These are phyloP conservation scores for Lecanosticta acicola DNA, from an alignment of 2,329 filamentous ascomycete species.

Conservation along the genomic window DNA sequence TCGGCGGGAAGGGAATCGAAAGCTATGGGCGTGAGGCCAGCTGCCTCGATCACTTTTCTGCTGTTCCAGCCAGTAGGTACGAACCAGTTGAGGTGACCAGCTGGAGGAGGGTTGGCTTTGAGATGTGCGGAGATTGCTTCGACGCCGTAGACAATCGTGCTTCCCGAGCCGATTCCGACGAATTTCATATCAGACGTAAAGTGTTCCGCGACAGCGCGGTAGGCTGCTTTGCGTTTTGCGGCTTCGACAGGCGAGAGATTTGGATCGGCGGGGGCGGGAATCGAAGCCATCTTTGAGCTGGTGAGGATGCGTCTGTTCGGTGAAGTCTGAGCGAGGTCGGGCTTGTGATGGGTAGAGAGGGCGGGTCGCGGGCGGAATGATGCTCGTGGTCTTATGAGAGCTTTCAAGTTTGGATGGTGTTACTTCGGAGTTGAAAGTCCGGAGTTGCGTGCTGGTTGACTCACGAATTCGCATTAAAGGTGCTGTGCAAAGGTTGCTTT, in stretches of 20 bases:
- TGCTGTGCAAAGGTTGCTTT: too few relatives aligned
- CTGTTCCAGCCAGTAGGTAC: conserved; percentile 90
- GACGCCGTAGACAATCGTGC: conserved; percentile 78
- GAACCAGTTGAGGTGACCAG: conserved; percentile 67
- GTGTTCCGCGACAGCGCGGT: conserved; percentile 67
- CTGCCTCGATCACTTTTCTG: conserved; percentile 74
- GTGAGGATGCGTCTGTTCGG: neutral
- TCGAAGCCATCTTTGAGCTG: conserved; percentile 8
- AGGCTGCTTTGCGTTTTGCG: conserved; percentile 70
- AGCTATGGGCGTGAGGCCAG: conserved; percentile 69
- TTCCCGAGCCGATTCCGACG: conserved; percentile 75
- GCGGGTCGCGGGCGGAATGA: neutral
- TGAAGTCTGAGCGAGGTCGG: neutral
- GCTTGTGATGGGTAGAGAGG: neutral
- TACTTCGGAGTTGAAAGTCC: too few relatives aligned
- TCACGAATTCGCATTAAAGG: neutral
- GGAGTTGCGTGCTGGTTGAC: too few relatives aligned
- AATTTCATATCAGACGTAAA: conserved; percentile 58
- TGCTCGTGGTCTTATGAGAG: neutral
- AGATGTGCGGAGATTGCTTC: conserved; percentile 66
- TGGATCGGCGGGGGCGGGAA: conserved; percentile 6
- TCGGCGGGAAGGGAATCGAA: conserved; percentile 67
- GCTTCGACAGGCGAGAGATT: conserved; percentile 49
- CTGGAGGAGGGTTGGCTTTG: conserved; percentile 34
- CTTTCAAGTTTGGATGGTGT: neutral